Evolutionary conservation across 1,284 basidiomycete genomes (phyloP).

Genomic region (Ustilago crameri): DNA sequence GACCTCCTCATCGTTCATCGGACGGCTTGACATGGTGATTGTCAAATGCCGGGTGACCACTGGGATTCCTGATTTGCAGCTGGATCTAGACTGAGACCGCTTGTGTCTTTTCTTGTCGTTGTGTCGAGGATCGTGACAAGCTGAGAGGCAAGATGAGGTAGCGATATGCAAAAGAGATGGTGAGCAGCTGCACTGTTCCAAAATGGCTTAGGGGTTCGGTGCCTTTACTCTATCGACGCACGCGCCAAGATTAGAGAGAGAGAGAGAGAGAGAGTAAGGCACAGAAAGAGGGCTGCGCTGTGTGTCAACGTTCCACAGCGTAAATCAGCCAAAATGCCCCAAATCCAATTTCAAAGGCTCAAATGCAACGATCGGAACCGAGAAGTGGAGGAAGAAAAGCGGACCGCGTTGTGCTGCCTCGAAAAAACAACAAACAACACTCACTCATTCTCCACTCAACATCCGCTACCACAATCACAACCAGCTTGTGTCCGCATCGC

Average conservation of each 20-base stretch:
- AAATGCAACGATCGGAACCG: conserved; percentile 26
- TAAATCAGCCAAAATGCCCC: not conserved
- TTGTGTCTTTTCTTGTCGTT: not conserved
- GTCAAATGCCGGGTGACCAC: not conserved
- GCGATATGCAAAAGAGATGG: conserved; percentile 1
- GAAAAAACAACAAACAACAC: conserved; percentile 5
- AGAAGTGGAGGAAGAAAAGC: conserved; percentile 26
- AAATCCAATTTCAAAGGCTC: not conserved
- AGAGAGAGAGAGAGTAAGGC: not conserved
- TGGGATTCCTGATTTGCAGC: not conserved
- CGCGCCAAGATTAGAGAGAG: conserved; percentile 24
- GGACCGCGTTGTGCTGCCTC: conserved; percentile 10
- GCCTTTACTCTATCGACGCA: conserved; percentile 9
- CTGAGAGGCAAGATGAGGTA: not conserved
- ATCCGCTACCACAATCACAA: conserved; percentile 1
- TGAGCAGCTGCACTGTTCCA: not conserved
- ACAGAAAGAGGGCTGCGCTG: too few relatives aligned
- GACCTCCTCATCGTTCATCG: conserved; percentile 95
- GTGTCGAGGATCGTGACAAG: not conserved
- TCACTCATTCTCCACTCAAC: not conserved
- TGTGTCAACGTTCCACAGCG: too few relatives aligned
- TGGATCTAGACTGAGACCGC: not conserved
- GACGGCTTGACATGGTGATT: conserved; percentile 69
- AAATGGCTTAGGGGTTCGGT: conserved; percentile 15
- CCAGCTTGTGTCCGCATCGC: conserved; percentile 5